Evolutionary conservation across 345 rosid genomes (phyloP), one percentile per base, ranked within the genome.

Genomic region (Pistacia integerrima): DNA sequence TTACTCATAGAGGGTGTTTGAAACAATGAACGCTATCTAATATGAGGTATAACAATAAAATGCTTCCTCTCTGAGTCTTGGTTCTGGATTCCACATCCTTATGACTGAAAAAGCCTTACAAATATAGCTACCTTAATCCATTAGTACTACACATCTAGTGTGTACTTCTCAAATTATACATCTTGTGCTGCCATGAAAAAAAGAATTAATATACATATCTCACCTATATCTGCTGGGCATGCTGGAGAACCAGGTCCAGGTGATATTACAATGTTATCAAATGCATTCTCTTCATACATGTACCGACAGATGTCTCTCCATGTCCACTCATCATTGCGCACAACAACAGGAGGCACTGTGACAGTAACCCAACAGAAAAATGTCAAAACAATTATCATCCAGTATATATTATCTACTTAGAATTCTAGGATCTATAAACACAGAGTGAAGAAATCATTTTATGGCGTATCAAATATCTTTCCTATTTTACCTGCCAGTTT

Each of bases 181-280:
- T 69, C 8, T 69, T 57, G 14, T 38, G 52, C 55, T 16, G 41
- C 67, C 8, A 5, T 14, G 44, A 16, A 71, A 20, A 33, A 33
- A 60, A 36, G 38, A 3, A 35, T 48, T 25, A 25, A 25, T 33
- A 48, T 59, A 14, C 4, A 4, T 8, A 41, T 5, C 73, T 72
- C 82, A 95, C 98, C 99, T 77, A 95, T 86, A 89, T 93, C 98
- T 60, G 86, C 80, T 4, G 97, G 84, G 69, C 97, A 88, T 64
- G 90, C 70, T 1, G 99, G 98, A 59, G 97, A 89, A 76, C 99
- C 99, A 83, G 99, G 99, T 77, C 98, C 98, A 76, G 99, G 99
- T 55, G 99, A 95, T 75, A 93, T 90, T 41, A 95, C 99, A 72
- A 92, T 82, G 82, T 93, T 95, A 81, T 95, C 97, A 12, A 93